Evolutionary conservation across 192 early-diverging fungal species (phyloP).

Genomic region (Rhizoclosmatium sp.): DNA sequence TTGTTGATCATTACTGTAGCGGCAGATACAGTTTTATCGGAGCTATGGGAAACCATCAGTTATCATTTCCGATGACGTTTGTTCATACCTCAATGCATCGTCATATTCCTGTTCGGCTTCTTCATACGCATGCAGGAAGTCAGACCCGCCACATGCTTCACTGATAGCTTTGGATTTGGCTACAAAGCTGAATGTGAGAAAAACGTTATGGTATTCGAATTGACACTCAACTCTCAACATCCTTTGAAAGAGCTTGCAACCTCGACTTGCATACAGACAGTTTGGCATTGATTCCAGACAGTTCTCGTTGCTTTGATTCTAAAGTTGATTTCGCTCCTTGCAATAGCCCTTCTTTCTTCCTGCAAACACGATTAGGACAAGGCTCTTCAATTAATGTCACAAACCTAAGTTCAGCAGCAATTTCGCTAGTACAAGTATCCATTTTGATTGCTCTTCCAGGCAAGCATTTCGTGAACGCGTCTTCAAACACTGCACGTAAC

Average conservation of each 20-base stretch:
- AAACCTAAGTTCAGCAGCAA: constrained; percentile 16
- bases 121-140: constrained; percentile 43
- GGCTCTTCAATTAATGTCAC: background rate
- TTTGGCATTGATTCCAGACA: constrained; percentile 35
- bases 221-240: constrained; percentile 36
- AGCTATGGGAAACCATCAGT: background rate
- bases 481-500: constrained; percentile 10
- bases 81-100: constrained; percentile 43
- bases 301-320: constrained; percentile 22
- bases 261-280: constrained; percentile 16
- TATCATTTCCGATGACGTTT: background rate
- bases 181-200: background rate
- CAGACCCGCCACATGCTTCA: constrained; percentile 28
- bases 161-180: constrained; percentile 23
- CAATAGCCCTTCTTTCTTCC: constrained; percentile 26
- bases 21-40: constrained; percentile 12
- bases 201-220: background rate
- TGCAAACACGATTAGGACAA: background rate
- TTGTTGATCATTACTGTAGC: constrained; percentile 30
- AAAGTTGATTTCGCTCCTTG: constrained; percentile 17
- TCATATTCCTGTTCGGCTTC: constrained; percentile 47
- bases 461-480: background rate
- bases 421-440: constrained; percentile 21
- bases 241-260: constrained; percentile 30
- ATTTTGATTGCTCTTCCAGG: background rate